Conservation (phyloP, 768 basidiomycete species). For the Mycena floridula region DNA sequence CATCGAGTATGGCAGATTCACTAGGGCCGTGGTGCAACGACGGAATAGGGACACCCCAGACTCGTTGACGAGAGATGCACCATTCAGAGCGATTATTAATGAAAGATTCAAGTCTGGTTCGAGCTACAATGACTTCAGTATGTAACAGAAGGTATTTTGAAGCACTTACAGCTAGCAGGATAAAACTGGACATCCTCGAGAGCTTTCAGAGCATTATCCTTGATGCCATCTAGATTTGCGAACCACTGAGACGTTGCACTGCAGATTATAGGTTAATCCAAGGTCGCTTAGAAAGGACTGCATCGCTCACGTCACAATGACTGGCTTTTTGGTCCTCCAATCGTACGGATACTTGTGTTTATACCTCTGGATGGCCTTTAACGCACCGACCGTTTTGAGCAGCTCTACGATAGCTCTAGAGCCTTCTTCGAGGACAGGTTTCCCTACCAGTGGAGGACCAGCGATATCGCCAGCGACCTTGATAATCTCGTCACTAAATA, state of each 20-base stretch:
- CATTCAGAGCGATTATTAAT: conserved; percentile 89
- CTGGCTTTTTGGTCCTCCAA: conserved; percentile 91
- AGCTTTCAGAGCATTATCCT: conserved; percentile 63
- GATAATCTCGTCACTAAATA: conserved; percentile 55
- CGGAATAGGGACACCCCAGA: conserved; percentile 97
- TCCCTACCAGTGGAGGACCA: conserved; percentile 47
- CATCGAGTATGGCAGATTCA: conserved; percentile 58
- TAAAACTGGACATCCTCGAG: conserved; percentile 69
- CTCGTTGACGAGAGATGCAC: conserved; percentile 97
- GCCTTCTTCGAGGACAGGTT: conserved; percentile 71
- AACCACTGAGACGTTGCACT: conserved; percentile 98
- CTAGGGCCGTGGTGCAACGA: conserved; percentile 65
- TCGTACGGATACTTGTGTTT: conserved; percentile 94
- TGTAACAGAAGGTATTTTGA: background rate
- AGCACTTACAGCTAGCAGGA: conserved; percentile 59
- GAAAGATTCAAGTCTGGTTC: conserved; percentile 84
- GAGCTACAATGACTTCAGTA: conserved; percentile 41
- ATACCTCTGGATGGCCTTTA: conserved; percentile 65
- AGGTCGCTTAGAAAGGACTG: too few species aligned
- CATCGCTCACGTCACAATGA: conserved; percentile 74
- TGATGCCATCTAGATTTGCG: conserved; percentile 83
- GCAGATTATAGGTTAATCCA: background rate
- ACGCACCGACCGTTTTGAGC: conserved; percentile 44
- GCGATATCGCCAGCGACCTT: conserved; percentile 49
- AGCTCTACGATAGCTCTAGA: conserved; percentile 59